Percentiles rank a stretch among this genome's conserved stretches.
These are phyloP conservation scores for Chaetoceros muelleri DNA, from an alignment of 108 stramenopile genomes.

Conservation along the genomic window DNA sequence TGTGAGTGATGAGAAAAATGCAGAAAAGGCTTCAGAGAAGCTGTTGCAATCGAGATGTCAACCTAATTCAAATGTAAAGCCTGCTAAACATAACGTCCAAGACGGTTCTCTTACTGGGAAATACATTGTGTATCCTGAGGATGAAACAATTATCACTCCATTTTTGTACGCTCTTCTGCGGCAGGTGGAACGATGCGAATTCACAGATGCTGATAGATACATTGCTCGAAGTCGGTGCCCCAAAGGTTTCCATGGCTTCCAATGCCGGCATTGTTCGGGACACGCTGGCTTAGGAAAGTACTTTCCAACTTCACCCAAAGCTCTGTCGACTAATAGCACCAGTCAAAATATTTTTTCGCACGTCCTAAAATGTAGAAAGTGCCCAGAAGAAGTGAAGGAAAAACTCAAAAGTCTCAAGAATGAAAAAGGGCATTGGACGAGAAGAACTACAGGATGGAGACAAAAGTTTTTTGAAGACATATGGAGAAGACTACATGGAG, in stretches of 20 bases:
- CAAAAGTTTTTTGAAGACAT: slow-evolving; percentile 52
- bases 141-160: slow-evolving; percentile 35
- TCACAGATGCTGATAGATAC: slow-evolving; percentile 61
- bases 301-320: slow-evolving; percentile 41
- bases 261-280: slow-evolving; percentile 58
- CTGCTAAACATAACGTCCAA: too few species aligned
- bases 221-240: slow-evolving; percentile 51
- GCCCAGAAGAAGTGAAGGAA: slow-evolving; percentile 37
- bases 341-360: slow-evolving; percentile 63
- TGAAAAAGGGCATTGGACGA: slow-evolving; percentile 32
- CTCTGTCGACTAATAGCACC: slow-evolving; percentile 44
- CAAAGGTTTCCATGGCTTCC: slow-evolving; percentile 53
- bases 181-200: slow-evolving; percentile 44
- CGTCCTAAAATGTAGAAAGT: slow-evolving; percentile 47
- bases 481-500: slow-evolving; percentile 42
- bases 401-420: slow-evolving; percentile 33
- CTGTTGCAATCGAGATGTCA: background rate
- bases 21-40: background rate
- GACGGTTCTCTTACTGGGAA: slow-evolving; percentile 2
- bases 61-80: background rate
- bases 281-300: slow-evolving; percentile 65
- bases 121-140: slow-evolving; percentile 32
- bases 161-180: slow-evolving; percentile 53
- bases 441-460: slow-evolving; percentile 50
- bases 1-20: slow-evolving; percentile 5